Conservation (phyloP, 1,284 basidiomycete species). For the Anthracocystis panici-leucophaei region DNA sequence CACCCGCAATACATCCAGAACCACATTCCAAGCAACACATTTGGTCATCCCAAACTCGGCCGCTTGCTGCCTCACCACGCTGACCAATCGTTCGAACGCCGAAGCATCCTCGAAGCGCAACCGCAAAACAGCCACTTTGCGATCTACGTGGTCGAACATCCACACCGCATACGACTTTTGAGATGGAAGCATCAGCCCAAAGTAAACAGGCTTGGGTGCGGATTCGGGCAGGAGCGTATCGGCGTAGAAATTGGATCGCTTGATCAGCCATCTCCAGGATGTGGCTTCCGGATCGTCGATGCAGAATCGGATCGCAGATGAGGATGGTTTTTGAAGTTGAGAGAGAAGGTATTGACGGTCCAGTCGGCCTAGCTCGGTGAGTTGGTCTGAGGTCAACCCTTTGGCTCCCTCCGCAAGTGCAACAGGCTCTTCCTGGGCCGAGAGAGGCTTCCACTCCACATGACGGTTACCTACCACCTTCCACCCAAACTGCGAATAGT, state of each 20-base stretch:
- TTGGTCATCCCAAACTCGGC: slow-evolving; percentile 30
- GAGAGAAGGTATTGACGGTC: slow-evolving; percentile 36
- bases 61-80: slow-evolving; percentile 20
- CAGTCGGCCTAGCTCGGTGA: slow-evolving; percentile 22
- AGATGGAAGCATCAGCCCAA: slow-evolving; percentile 23
- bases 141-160: slow-evolving; percentile 41
- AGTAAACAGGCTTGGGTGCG: slow-evolving; percentile 20
- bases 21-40: slow-evolving; percentile 48
- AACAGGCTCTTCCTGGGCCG: background rate
- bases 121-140: slow-evolving; percentile 35
- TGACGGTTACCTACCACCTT: slow-evolving; percentile 34
- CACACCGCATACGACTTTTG: slow-evolving; percentile 33
- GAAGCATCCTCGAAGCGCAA: slow-evolving; percentile 12
- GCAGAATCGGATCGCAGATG: slow-evolving; percentile 25
- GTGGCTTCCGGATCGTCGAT: slow-evolving; percentile 47
- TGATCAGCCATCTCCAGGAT: slow-evolving; percentile 47
- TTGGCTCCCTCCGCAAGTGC: slow-evolving; percentile 12
- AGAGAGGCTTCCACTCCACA: slow-evolving; percentile 38
- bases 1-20: slow-evolving; percentile 18
- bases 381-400: slow-evolving; percentile 25
- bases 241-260: slow-evolving; percentile 43
- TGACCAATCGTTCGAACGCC: slow-evolving; percentile 15
- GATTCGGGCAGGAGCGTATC: slow-evolving; percentile 22
- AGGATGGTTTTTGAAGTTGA: slow-evolving; percentile 5
- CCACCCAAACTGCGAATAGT: slow-evolving; percentile 73